Conservation (phyloP, 805 yeast species). For the Starmerella asiatica region DNA sequence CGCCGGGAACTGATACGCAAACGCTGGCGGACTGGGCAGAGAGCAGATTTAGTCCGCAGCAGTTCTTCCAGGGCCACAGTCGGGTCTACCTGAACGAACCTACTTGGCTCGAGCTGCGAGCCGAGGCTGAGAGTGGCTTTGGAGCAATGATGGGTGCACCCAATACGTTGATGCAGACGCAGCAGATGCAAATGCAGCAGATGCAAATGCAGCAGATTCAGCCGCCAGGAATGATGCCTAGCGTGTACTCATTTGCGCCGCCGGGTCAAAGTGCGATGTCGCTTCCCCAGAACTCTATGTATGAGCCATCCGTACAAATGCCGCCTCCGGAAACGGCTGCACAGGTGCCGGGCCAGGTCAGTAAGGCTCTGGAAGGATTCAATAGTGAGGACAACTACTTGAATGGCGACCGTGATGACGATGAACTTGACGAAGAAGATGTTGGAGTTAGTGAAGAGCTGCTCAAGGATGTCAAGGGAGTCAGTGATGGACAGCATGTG, state of each 20-base stretch:
- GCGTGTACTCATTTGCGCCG: too few species aligned
- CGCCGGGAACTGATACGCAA: constrained; percentile 23
- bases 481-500: constrained; percentile 26
- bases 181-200: too few species aligned
- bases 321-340: constrained; percentile 9
- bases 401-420: constrained; percentile 27
- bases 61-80: constrained; percentile 27
- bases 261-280: too few species aligned
- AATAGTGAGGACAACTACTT: constrained; percentile 1
- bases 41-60: constrained; percentile 24
- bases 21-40: constrained; percentile 26
- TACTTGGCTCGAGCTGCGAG: constrained; percentile 30
- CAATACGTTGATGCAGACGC: background rate
- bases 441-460: constrained; percentile 12
- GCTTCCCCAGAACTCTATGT: background rate
- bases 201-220: background rate
- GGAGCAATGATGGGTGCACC: background rate
- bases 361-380: constrained; percentile 6
- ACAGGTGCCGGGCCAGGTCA: constrained; percentile 15
- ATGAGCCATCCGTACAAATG: constrained; percentile 7
- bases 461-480: constrained; percentile 19
- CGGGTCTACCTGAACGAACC: constrained; percentile 30
- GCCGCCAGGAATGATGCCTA: background rate
- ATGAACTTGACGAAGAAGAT: constrained; percentile 20
- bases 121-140: constrained; percentile 4